Percentiles rank a stretch among this genome's conserved stretches.
These are phyloP conservation scores for Trichopus zeylanicus DNA, from an alignment of 116 monocot species.

Conservation along the genomic window DNA sequence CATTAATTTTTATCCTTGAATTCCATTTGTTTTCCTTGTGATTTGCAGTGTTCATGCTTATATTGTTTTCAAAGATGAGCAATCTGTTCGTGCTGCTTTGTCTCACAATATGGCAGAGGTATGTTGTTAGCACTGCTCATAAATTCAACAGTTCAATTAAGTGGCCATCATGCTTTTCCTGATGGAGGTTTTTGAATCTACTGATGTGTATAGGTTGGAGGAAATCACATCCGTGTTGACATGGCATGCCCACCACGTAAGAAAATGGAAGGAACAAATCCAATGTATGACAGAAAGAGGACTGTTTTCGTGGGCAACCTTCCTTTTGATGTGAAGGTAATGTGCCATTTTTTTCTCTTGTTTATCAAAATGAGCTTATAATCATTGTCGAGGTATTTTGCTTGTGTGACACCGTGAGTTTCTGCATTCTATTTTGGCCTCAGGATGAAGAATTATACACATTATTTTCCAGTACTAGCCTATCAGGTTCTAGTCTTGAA, in stretches of 20 bases:
- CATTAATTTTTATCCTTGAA: background rate
- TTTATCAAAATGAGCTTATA: background rate
- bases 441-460: conserved; percentile 95
- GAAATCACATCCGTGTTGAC: conserved; percentile 93
- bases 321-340: conserved; percentile 92
- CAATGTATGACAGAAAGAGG: conserved; percentile 81
- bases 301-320: conserved; percentile 95
- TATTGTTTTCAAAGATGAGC: conserved; percentile 92
- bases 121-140: background rate
- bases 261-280: conserved; percentile 67
- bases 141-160: background rate
- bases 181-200: background rate
- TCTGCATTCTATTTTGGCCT: background rate
- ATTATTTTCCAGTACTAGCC: conserved; percentile 50
- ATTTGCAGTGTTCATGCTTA: conserved; percentile 76
- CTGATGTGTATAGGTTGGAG: conserved; percentile 49
- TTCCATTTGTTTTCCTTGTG: background rate
- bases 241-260: conserved; percentile 93
- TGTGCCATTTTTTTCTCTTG: conserved; percentile 2
- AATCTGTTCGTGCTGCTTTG: conserved; percentile 60
- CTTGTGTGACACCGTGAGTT: background rate
- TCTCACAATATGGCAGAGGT: conserved; percentile 82
- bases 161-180: background rate
- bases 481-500: conserved; percentile 50
- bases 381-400: background rate